Evolutionary conservation across 2,329 filamentous ascomycete species (phyloP).

Genomic region (Dothistroma pini): DNA sequence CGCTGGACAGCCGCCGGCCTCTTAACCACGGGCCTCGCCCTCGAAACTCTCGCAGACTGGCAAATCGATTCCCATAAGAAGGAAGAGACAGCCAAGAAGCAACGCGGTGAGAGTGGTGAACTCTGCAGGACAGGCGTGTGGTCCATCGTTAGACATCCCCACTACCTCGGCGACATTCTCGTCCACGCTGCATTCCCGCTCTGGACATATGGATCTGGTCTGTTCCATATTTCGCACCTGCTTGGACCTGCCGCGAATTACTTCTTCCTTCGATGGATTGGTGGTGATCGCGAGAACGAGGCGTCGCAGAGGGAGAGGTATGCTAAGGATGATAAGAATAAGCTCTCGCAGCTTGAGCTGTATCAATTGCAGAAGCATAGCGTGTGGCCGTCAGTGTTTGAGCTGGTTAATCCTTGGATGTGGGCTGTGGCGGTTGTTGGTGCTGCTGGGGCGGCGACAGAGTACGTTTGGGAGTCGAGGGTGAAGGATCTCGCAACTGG

Average conservation of each 20-base stretch:
- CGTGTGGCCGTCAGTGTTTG: conserved; percentile 54
- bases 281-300: conserved; percentile 56
- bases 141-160: conserved; percentile 60
- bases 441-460: conserved; percentile 40
- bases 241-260: conserved; percentile 58
- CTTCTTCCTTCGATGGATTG: conserved; percentile 54
- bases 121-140: conserved; percentile 56
- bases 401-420: conserved; percentile 55
- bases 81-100: conserved; percentile 34
- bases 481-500: conserved; percentile 1
- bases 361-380: conserved; percentile 56
- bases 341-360: conserved; percentile 51
- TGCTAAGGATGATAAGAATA: conserved; percentile 47
- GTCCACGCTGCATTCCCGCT: conserved; percentile 59
- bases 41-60: conserved; percentile 47
- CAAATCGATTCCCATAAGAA: conserved; percentile 52
- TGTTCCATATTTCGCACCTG: conserved; percentile 53
- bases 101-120: conserved; percentile 32
- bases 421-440: conserved; percentile 53
- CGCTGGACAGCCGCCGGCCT: conserved; percentile 46
- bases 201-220: conserved; percentile 53
- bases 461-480: conserved; percentile 10
- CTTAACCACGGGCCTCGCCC: conserved; percentile 36
- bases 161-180: conserved; percentile 60
- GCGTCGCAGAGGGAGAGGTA: conserved; percentile 52